phyloP scores from a whole-genome alignment of 2,329 filamentous ascomycete species.

The Ophiostoma perfectum region DNA sequence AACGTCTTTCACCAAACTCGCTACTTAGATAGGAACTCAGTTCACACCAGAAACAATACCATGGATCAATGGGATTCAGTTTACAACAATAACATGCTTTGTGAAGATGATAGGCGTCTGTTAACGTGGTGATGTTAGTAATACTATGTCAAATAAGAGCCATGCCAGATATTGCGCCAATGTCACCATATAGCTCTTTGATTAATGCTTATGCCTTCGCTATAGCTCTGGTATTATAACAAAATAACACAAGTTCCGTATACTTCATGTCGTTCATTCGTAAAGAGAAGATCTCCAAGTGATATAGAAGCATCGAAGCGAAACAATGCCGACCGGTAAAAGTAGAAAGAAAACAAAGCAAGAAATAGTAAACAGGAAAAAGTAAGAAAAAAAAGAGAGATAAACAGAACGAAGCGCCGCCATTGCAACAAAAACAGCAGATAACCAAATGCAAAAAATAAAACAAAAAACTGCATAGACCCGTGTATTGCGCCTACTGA shows the following conservation, averaged over 20 bases:
- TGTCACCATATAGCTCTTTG: not conserved
- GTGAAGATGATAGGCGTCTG: not conserved
- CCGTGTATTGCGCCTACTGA: not conserved
- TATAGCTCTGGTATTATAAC: too few relatives aligned
- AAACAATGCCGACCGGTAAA: too few relatives aligned
- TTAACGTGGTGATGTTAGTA: constrained; percentile 5
- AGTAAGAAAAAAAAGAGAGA: too few relatives aligned
- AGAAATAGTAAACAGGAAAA: too few relatives aligned
- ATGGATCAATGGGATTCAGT: not conserved
- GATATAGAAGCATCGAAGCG: too few relatives aligned
- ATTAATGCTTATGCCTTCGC: too few relatives aligned
- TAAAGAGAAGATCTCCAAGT: too few relatives aligned
- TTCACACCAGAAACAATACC: not conserved
- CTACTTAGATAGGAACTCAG: constrained; percentile 6
- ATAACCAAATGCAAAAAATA: not conserved
- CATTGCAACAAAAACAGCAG: not conserved
- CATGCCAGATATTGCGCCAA: not conserved
- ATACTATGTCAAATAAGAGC: not conserved
- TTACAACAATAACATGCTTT: not conserved
- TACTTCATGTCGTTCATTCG: too few relatives aligned
- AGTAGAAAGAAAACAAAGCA: too few relatives aligned
- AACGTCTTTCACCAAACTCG: not conserved
- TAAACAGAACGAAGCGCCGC: too few relatives aligned
- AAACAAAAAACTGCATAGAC: not conserved
- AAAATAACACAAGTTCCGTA: too few relatives aligned